Conservation (phyloP, 2,329 filamentous ascomycete species). For the Tolypocladium cylindrosporum region DNA sequence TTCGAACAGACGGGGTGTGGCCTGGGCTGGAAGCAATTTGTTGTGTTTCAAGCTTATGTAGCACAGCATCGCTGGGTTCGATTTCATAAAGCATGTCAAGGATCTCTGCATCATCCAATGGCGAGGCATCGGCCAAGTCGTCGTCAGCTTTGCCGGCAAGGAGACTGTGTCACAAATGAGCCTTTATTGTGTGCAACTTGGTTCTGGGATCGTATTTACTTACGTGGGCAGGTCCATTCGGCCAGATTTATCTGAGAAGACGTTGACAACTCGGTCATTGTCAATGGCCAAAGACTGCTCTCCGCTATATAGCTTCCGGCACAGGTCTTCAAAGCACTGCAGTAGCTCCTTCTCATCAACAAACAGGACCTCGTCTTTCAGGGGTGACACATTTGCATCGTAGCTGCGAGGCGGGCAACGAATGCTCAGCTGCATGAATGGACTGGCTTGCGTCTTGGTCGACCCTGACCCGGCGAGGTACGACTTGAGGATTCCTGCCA, state of each 20-base stretch:
- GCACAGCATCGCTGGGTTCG: too few species aligned
- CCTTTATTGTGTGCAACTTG: background rate
- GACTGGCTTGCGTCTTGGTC: constrained; percentile 28
- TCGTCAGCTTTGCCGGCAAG: background rate
- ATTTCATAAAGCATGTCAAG: background rate
- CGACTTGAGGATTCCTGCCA: constrained; percentile 42
- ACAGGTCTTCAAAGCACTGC: constrained; percentile 35
- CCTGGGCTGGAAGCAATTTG: background rate
- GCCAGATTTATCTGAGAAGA: background rate
- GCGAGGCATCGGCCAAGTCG: background rate
- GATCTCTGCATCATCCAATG: background rate
- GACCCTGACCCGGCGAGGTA: constrained; percentile 17
- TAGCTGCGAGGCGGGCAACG: constrained; percentile 52
- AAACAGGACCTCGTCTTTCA: constrained; percentile 65
- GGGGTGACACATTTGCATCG: constrained; percentile 61
- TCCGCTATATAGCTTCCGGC: constrained; percentile 26
- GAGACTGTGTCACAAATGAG: background rate
- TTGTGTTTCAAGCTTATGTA: too few species aligned
- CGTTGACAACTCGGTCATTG: background rate
- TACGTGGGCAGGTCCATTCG: background rate
- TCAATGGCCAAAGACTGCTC: background rate
- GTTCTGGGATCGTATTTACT: background rate
- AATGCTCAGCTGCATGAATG: constrained; percentile 57
- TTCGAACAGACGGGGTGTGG: background rate
- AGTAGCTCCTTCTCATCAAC: constrained; percentile 38